Base-by-base conservation (phyloP, 805 yeast genomes). In the Hanseniaspora pseudoguilliermondii region DNA sequence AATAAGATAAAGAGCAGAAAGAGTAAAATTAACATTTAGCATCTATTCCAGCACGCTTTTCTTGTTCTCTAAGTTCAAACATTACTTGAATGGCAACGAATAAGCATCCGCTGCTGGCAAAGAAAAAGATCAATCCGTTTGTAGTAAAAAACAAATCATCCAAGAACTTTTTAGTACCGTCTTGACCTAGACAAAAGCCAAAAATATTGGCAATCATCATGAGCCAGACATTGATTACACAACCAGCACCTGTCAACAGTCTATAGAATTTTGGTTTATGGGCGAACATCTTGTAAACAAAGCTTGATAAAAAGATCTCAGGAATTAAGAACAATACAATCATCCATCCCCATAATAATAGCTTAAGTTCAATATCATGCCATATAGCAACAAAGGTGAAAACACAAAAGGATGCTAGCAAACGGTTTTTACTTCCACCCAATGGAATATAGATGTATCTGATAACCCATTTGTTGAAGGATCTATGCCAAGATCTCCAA, bases 401-500 rank as follows among this genome's bases (percentile, higher is more conserved):
- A 16, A 91, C 97, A 11, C 90, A 79, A 38, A 91, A 70, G 11
- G 90, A 81, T 59, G 91, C 89, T 49, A 85, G 61, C 9, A 91
- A 70, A 60, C 97, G 75, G 62, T 82, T 78, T 9, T 70, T 72
- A 0, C 85, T 75, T 0, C 97, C 96, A 11, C 97, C 97, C 58
- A 93, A 71, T 2, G 98, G 98, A 23, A 93, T 76, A 63, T 93
- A 93, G 42, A 93, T 78, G 68, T 93, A 93, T 59, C 95, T 76
- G 27, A 86, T 78, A 36, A 86, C 84, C 95, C 96, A 93, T 61
- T 84, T 78, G 70, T 91, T 90, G 71, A 75, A 93, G 49, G 95
- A 84, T 64, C 97, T 79, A 69, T 93, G 99, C 99, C 99, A 93
- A 3, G 96, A 95, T 65, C 97, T 78, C 99, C 99, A 93, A 67